phyloP scores from a whole-genome alignment of 2,329 filamentous ascomycete genomes.

The Cladosporium colombiae region DNA sequence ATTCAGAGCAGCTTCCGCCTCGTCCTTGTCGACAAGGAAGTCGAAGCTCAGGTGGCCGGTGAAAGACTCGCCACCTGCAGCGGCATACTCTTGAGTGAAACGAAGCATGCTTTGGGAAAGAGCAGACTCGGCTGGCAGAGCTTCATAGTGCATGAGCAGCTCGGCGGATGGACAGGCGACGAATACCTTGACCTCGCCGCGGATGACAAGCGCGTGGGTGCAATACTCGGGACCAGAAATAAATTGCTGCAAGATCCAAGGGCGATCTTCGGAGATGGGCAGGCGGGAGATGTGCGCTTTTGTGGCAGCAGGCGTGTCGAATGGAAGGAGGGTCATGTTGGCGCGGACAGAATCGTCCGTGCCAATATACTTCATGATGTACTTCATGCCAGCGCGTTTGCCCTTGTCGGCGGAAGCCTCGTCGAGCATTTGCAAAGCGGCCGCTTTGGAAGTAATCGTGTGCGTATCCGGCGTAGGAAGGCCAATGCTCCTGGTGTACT shows the following conservation, averaged over 20 bases:
- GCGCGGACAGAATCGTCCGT: slow-evolving; percentile 61
- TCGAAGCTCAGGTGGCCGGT: slow-evolving; percentile 75
- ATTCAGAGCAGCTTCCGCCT: slow-evolving; percentile 33
- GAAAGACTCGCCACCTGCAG: slow-evolving; percentile 50
- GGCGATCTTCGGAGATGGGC: slow-evolving; percentile 53
- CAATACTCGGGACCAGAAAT: slow-evolving; percentile 67
- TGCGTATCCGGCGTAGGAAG: slow-evolving; percentile 51
- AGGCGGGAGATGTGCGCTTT: slow-evolving; percentile 56
- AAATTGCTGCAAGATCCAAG: slow-evolving; percentile 71
- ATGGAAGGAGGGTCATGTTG: slow-evolving; percentile 67
- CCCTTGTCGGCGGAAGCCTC: slow-evolving; percentile 25
- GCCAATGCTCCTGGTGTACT: slow-evolving; percentile 56
- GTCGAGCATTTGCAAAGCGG: slow-evolving; percentile 57
- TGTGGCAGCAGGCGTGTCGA: slow-evolving; percentile 55
- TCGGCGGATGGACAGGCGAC: slow-evolving; percentile 65
- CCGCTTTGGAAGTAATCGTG: slow-evolving; percentile 54
- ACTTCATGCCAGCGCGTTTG: slow-evolving; percentile 45
- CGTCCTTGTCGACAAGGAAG: slow-evolving; percentile 62
- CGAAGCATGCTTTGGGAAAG: slow-evolving; percentile 62
- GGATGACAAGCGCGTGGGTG: slow-evolving; percentile 69
- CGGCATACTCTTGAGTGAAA: slow-evolving; percentile 63
- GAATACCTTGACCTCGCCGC: slow-evolving; percentile 65
- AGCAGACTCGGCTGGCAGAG: slow-evolving; percentile 56
- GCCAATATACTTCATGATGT: slow-evolving; percentile 67
- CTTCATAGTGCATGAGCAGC: slow-evolving; percentile 66